Evolutionary conservation across 192 early-diverging fungal genomes (phyloP).

Genomic region (Gonapodya prolifera): DNA sequence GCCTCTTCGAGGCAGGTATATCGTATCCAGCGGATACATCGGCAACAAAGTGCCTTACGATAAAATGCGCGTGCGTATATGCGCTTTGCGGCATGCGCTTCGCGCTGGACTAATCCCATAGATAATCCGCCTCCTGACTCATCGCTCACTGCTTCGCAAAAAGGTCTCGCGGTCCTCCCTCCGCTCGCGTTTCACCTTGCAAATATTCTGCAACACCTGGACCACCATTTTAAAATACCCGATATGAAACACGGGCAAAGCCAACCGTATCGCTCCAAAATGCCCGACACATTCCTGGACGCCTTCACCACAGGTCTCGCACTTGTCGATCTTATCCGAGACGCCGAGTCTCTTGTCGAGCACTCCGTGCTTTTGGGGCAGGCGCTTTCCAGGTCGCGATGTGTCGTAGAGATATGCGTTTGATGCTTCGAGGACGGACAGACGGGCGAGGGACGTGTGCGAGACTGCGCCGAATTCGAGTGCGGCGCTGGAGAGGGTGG

Average conservation of each 20-base stretch:
- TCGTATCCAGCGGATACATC: too few relatives aligned
- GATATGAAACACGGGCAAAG: constrained; percentile 94
- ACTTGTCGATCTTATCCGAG: constrained; percentile 66
- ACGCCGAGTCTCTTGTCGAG: constrained; percentile 82
- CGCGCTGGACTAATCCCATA: too few relatives aligned
- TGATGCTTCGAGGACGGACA: constrained; percentile 79
- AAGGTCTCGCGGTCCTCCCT: too few relatives aligned
- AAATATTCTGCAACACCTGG: constrained; percentile 87
- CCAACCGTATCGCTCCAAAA: constrained; percentile 85
- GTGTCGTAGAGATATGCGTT: constrained; percentile 69
- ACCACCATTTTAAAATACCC: constrained; percentile 89
- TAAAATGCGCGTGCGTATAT: too few relatives aligned
- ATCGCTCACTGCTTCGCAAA: too few relatives aligned
- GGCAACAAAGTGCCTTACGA: too few relatives aligned
- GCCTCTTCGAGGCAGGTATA: too few relatives aligned
- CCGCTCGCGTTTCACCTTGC: constrained; percentile 86
- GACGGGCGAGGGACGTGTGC: constrained; percentile 73
- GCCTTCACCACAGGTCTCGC: constrained; percentile 81
- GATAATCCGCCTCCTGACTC: too few relatives aligned
- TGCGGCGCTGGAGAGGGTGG: constrained; percentile 44
- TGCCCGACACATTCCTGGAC: constrained; percentile 91
- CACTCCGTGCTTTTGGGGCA: constrained; percentile 74
- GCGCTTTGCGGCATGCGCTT: too few relatives aligned
- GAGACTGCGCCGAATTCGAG: constrained; percentile 94
- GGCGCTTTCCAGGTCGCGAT: constrained; percentile 59